phyloP scores from a whole-genome alignment of 2,329 filamentous ascomycete genomes.

The Malbranchea zuffiana region DNA sequence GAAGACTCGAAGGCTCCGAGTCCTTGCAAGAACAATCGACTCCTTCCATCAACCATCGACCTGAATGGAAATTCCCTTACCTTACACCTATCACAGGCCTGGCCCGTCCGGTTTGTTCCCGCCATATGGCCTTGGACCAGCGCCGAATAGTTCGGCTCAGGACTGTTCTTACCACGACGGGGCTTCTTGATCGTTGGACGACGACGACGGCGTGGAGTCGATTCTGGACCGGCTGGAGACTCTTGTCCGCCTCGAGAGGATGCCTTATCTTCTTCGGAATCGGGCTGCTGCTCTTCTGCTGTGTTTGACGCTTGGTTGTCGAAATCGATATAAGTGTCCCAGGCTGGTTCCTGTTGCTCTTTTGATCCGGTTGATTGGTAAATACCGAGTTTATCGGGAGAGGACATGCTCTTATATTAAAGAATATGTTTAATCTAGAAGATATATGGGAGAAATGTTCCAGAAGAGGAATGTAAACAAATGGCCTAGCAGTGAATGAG shows the following conservation, averaged over 20 bases:
- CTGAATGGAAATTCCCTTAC: constrained; percentile 15
- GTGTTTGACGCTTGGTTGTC: constrained; percentile 18
- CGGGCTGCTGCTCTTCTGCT: constrained; percentile 10
- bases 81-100: constrained; percentile 24
- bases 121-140: constrained; percentile 16
- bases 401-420: constrained; percentile 6
- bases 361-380: background rate
- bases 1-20: too few species aligned
- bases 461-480: background rate
- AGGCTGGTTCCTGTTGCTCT: background rate
- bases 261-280: constrained; percentile 1
- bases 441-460: background rate
- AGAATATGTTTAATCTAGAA: too few species aligned
- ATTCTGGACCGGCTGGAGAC: background rate
- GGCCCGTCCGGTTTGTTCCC: constrained; percentile 14
- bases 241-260: too few species aligned
- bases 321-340: constrained; percentile 6
- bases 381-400: constrained; percentile 1
- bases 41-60: too few species aligned
- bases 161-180: constrained; percentile 16
- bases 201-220: background rate
- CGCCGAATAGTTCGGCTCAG: constrained; percentile 19
- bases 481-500: background rate
- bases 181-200: constrained; percentile 14
- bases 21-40: too few species aligned